Percentiles rank a stretch among this genome's conserved stretches.
phyloP scores from a whole-genome alignment of 208 protist species.

The Acanthamoeba triangularis region DNA sequence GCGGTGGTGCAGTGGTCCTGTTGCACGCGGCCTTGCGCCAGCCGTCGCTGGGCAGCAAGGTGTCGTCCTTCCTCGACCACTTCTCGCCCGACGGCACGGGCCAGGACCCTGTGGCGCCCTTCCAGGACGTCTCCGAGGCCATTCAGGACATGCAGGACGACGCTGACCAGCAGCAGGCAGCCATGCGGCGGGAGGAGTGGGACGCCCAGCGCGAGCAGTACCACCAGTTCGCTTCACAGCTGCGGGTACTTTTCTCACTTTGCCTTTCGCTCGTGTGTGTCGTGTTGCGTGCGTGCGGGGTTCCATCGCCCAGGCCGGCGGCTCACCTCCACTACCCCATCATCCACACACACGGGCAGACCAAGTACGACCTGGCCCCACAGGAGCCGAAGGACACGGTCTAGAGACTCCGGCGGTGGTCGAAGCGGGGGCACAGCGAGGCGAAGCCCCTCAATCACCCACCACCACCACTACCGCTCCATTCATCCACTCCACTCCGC shows the following conservation, averaged over 20 bases:
- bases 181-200: neutral
- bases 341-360: neutral
- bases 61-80: slow-evolving; percentile 37
- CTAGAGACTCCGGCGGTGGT: neutral
- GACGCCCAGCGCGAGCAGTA: slow-evolving; percentile 10
- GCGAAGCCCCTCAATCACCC: too few species aligned
- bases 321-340: too few species aligned
- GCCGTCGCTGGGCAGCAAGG: neutral
- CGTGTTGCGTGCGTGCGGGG: neutral
- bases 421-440: too few species aligned
- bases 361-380: slow-evolving; percentile 39
- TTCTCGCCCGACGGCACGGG: neutral
- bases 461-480: too few species aligned
- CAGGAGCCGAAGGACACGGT: slow-evolving; percentile 5
- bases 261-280: neutral
- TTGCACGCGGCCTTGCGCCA: neutral
- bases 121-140: neutral
- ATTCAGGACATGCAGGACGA: slow-evolving; percentile 24
- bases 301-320: too few species aligned
- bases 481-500: too few species aligned
- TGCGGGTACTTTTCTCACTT: neutral
- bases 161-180: neutral
- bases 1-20: neutral
- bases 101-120: neutral
- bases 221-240: neutral